phyloP scores from a whole-genome alignment of 2,329 filamentous ascomycete genomes.

The Sordariomycetes sp. region DNA sequence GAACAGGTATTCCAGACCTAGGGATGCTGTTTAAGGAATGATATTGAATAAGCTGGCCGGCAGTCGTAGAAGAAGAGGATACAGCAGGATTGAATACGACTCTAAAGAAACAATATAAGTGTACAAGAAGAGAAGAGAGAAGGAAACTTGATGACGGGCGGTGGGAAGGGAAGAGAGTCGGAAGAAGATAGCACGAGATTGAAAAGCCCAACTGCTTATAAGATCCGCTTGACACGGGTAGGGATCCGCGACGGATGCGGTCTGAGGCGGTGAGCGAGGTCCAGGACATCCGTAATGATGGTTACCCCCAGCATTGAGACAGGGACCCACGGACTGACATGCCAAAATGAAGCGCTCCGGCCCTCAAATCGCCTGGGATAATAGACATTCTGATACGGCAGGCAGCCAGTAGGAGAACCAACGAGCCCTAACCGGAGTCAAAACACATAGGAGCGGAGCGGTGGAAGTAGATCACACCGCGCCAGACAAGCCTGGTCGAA shows the following conservation, averaged over 20 bases:
- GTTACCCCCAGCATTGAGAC: neutral
- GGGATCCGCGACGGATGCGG: conserved; percentile 5
- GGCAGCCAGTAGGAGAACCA: neutral
- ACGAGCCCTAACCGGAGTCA: neutral
- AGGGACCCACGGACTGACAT: neutral
- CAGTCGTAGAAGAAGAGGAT: neutral
- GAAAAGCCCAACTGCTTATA: conserved; percentile 4
- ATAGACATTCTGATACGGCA: neutral
- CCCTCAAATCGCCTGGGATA: neutral
- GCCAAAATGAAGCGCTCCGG: neutral
- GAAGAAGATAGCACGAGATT: neutral
- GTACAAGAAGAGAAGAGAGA: neutral
- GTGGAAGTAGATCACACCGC: neutral
- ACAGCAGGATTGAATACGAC: neutral
- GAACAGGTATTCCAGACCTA: conserved; percentile 4
- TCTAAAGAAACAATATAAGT: neutral
- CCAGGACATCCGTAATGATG: neutral
- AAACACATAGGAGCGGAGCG: conserved; percentile 1
- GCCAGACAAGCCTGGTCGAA: conserved; percentile 3
- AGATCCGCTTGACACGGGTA: conserved; percentile 3
- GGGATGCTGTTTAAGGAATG: neutral
- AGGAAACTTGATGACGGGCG: neutral
- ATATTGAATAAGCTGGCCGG: conserved; percentile 3
- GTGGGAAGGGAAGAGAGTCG: neutral
- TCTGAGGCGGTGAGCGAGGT: conserved; percentile 2